phyloP scores from a whole-genome alignment of 2,329 filamentous ascomycete species.

The Chlorencoelia australis region DNA sequence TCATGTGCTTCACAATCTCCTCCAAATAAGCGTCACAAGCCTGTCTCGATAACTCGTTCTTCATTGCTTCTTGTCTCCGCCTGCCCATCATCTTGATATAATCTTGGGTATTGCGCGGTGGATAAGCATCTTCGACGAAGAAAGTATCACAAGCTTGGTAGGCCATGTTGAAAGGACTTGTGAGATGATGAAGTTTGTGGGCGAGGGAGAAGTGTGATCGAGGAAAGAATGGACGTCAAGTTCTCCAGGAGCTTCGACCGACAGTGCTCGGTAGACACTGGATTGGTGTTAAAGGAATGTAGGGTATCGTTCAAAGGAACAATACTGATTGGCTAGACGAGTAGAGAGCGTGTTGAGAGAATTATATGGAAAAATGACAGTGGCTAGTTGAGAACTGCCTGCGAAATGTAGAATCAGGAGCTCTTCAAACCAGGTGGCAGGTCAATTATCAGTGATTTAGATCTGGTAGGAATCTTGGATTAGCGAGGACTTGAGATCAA shows the following conservation, averaged over 20 bases:
- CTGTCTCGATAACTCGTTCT: conserved; percentile 75
- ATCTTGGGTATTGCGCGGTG: conserved; percentile 45
- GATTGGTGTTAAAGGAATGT: conserved; percentile 23
- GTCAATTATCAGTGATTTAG: conserved; percentile 9
- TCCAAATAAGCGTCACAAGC: conserved; percentile 88
- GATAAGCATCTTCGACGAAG: conserved; percentile 49
- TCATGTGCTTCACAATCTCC: conserved; percentile 89
- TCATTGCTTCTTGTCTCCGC: conserved; percentile 78
- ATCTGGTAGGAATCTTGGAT: conserved; percentile 6
- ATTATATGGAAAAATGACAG: conserved; percentile 23
- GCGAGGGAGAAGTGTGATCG: conserved; percentile 3
- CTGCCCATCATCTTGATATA: conserved; percentile 69
- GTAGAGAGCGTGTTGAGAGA: conserved; percentile 24
- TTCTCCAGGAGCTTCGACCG: conserved; percentile 30
- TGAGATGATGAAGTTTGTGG: conserved; percentile 5
- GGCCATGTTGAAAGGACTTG: conserved; percentile 22
- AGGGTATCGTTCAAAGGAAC: conserved; percentile 16
- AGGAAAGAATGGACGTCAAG: conserved; percentile 28
- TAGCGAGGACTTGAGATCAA: conserved; percentile 3
- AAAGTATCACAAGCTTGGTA: conserved; percentile 53
- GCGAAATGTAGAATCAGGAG: conserved; percentile 12
- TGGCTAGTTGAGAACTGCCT: conserved; percentile 17
- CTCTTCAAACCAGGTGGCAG: conserved; percentile 14
- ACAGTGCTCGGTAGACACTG: conserved; percentile 22
- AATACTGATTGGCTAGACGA: conserved; percentile 20